phyloP scores from a whole-genome alignment of 345 rosid genomes.

The Eucalyptus regnans region DNA sequence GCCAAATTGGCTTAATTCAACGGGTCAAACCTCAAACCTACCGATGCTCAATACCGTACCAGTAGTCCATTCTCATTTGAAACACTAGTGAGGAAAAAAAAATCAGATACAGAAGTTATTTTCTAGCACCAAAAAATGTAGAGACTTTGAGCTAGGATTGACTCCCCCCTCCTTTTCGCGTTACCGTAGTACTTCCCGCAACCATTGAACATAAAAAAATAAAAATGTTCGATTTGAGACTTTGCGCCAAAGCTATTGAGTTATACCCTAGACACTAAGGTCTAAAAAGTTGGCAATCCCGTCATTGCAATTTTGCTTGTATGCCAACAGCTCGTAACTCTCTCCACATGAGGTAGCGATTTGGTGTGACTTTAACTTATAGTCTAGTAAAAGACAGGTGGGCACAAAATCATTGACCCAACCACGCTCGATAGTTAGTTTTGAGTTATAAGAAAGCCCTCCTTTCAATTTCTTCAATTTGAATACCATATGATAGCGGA shows the following conservation, averaged over 20 bases:
- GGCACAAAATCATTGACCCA: background rate
- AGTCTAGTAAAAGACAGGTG: background rate
- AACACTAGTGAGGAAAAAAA: background rate
- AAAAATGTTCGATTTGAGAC: background rate
- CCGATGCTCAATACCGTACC: background rate
- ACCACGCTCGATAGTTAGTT: background rate
- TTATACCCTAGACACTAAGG: background rate
- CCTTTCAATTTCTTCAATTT: background rate
- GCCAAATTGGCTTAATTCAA: background rate
- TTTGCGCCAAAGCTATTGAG: background rate
- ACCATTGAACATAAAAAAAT: background rate
- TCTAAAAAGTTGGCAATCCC: background rate
- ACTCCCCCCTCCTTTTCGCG: background rate
- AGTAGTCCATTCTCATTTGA: background rate
- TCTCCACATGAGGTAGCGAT: background rate
- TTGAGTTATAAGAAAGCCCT: background rate
- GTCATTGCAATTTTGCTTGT: rapidly evolving
- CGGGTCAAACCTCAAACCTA: background rate
- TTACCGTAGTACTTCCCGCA: background rate
- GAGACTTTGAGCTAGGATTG: background rate
- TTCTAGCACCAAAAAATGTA: background rate
- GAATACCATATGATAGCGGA: background rate
- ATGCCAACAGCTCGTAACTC: background rate
- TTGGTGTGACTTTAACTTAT: background rate
- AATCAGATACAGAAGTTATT: background rate